Evolutionary conservation across 1,284 basidiomycete genomes (phyloP), one percentile per base, ranked within the genome.

Genomic region (Fomitiporia mediterranea): DNA sequence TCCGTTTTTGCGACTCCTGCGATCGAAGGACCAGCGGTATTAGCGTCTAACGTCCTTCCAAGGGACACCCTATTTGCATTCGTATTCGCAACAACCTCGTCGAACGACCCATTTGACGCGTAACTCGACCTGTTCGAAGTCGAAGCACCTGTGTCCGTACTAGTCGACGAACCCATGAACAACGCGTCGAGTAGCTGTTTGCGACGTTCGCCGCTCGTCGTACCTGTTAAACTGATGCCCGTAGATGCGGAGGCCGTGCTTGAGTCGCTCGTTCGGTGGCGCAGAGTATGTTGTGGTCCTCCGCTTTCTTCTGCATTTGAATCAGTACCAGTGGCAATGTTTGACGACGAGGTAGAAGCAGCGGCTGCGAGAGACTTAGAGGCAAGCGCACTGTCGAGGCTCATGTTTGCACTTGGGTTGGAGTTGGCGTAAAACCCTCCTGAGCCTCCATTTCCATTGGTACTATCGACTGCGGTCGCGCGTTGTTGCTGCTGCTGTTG

Each of bases 121-220:
- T 17, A 40, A 13, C 15, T 17, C 9, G 39, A 40, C 39, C 39
- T 2, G 21, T 40, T 39, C 50, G n/a, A 39, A 4, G 8, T 19
- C 49, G 23, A n/a, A 49, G 21, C n/a, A 25, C 53, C 53, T 37
- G 43, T 43, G 21, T 25, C 38, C 6, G 35, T 25, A 23, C 19
- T n/a, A 9, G 17, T 23, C 32, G 32, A 37, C 21, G 28, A 9
- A 7, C 17, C 47, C 17, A 51, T 47, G 30, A 58, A 58, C 1
- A 58, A 47, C 27, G 56, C 56, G 35, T 58, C 56, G 11, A 58
- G 37, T 15, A 58, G 51, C 44, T 58, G 56, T 37, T 58, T 58
- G n/a, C 56, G 30, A 19, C 51, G 38, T 23, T 58, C 56, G 15
- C 56, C 46, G 8, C 46, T 58, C 25, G 56, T 42, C 38, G 56